Base-by-base conservation (phyloP, 768 basidiomycete genomes). In the Leccinum ochraceum region DNA sequence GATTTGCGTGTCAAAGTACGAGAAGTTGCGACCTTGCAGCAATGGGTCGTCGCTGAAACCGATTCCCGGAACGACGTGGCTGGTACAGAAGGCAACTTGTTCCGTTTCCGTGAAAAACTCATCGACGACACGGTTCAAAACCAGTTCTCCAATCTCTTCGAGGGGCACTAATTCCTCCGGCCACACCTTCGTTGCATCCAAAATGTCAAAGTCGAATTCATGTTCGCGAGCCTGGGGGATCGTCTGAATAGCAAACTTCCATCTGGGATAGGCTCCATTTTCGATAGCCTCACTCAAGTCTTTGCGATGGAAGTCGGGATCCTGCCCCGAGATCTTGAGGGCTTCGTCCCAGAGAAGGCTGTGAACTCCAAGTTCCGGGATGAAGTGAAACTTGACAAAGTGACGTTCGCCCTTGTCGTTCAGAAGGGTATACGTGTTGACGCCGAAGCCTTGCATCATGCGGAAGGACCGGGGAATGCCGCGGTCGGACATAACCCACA, bases 301-400 rank as follows among this genome's bases (percentile, higher is more conserved):
- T 69, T 94, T 89, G 34, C 92, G 85, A 63, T 94, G 93, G 75
- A 91, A 95, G 73, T 95, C 93, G 37, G 94, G 93, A 73, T 95
- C 94, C 71, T 94, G 91, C 0, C 91, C 90, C 16, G 65, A 62
- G 44, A 95, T 82, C 71, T 95, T 95, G 61, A 95, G 77, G 1
- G 90, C 90, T 66, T 97, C 94, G 63, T 96, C 94, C 93, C 94
- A 96, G 6, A 89, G 78, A 16, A 95, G 76, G 59, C 86, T 88
- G 69, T 94, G 90, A 2, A 90, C 89, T 22, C 93, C 93, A 16
- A 94, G 81, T 73, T 93, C 83, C 17, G 93, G 85, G 42, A 83
- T 84, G 79, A 85, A 90, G 73, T 94, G 91, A 72, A 94, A 95
- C 72, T 95, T 95, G 75, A 95, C 93, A 66, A 95, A 95, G 57